Base-by-base conservation (phyloP, 2,329 filamentous ascomycete genomes). In the Periconia digitata region DNA sequence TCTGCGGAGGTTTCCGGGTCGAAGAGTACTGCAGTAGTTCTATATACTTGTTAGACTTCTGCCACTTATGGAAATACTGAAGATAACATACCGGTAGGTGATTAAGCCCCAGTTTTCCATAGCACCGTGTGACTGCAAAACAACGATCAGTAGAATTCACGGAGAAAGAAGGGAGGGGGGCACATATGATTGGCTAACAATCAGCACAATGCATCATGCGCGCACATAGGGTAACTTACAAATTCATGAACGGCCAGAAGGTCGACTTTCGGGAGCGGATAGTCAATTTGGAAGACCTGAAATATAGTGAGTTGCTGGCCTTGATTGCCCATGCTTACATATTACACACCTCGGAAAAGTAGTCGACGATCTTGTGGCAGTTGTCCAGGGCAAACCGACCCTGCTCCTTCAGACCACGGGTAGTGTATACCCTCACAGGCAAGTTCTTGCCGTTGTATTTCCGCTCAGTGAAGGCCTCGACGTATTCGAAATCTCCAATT, bases 61-160 rank as follows among this genome's bases (percentile, higher is more conserved):
- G 27, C 21, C 36, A 40, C 12, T 3, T 27, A 4, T 16, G 20
- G 8, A 13, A 24, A 21, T 2, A 22, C 8, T 16, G 22, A 34
- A n/a, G 23, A 10, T 24, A 10, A 54, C 55, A 51, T 17, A 72
- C 70, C 91, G 84, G 76, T 97, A 99, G 24, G 94, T 97, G 49
- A 99, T 90, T 45, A 99, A 79, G 69, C 92, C 92, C 92, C 92
- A 97, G 73, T 97, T 97, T 80, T 97, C 92, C 92, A 97, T 96
- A 54, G 92, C 92, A 58, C 92, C 92, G 50, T 82, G 79, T 63
- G 79, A 81, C 79, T 82, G 74, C 56, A 59, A 68, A 56, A 44
- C 62, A 60, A 53, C 43, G 64, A 69, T 80, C 63, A 81, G 77
- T 58, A 36, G 50, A 29, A 44, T 40, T 3, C 17, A 13, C 27